A percentile compares a stretch with the other conserved stretches of the same genome.
These are phyloP conservation scores for Mortierella claussenii DNA, from an alignment of 192 early-diverging fungal genomes.

Conservation along the genomic window DNA sequence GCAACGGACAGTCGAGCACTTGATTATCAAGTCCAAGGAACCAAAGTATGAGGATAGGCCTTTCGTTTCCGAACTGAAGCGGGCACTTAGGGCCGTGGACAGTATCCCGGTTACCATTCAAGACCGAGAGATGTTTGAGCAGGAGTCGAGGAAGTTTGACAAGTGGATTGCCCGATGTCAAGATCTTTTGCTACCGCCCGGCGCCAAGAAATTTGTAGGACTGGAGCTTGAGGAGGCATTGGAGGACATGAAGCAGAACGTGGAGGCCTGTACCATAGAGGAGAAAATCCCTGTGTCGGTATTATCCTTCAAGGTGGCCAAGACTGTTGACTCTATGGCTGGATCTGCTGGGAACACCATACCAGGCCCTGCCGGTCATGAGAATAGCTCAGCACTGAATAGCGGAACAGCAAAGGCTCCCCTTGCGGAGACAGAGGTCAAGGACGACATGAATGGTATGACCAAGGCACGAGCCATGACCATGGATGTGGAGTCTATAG, in stretches of 20 bases:
- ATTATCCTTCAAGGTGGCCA: not conserved
- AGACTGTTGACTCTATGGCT: not conserved
- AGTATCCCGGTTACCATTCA: constrained; percentile 15
- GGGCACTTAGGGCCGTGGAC: constrained; percentile 25
- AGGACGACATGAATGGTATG: not conserved
- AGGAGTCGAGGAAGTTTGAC: constrained; percentile 27
- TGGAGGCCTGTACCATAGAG: constrained; percentile 25
- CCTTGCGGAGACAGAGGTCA: not conserved
- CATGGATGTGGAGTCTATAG: not conserved
- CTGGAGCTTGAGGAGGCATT: constrained; percentile 25
- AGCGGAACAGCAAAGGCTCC: too few relatives aligned
- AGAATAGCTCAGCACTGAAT: not conserved
- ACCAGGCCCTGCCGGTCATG: not conserved
- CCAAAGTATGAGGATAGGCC: constrained; percentile 44
- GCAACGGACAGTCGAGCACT: constrained; percentile 18
- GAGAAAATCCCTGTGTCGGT: constrained; percentile 8
- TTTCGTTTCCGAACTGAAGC: constrained; percentile 35
- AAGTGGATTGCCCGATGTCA: constrained; percentile 24
- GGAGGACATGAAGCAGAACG: constrained; percentile 42
- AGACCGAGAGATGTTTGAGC: constrained; percentile 32
- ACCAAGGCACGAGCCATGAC: not conserved
- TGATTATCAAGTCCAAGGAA: constrained; percentile 24
- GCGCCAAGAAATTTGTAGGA: constrained; percentile 2
- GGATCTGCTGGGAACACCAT: not conserved
- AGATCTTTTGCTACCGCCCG: constrained; percentile 13